Evolutionary conservation across 441 rosid genomes (phyloP).

Genomic region (Gossypium schwendimanii): DNA sequence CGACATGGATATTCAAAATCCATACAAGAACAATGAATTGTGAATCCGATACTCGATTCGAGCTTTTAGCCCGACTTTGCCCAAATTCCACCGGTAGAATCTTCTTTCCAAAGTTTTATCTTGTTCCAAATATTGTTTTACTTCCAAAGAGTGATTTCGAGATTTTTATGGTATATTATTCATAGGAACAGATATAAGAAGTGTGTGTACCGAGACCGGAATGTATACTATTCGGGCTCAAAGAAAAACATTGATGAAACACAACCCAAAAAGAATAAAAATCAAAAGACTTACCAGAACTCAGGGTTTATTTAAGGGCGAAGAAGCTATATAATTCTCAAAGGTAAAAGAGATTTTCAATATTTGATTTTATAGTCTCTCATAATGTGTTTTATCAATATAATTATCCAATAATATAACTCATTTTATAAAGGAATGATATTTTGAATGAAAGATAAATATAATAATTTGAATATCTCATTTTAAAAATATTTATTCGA

Average conservation of each 20-base stretch:
- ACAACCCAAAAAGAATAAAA: too few species aligned
- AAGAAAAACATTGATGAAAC: constrained; percentile 18
- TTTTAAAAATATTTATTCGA: too few species aligned
- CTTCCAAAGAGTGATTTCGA: background rate
- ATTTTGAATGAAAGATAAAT: too few species aligned
- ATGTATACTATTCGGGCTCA: constrained; percentile 82
- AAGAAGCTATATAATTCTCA: too few species aligned
- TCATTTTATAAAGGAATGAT: too few species aligned
- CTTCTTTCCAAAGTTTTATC: background rate
- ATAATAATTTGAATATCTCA: too few species aligned
- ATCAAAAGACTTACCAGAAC: too few species aligned
- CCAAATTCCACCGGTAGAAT: constrained; percentile 80
- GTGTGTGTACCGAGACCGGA: constrained; percentile 97
- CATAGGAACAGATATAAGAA: constrained; percentile 87
- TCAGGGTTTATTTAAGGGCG: too few species aligned
- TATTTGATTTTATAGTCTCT: too few species aligned
- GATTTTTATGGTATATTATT: background rate
- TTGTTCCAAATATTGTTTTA: background rate
- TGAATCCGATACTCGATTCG: constrained; percentile 40
- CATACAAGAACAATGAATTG: background rate
- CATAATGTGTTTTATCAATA: too few species aligned
- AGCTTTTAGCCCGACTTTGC: constrained; percentile 93
- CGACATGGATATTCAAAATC: background rate
- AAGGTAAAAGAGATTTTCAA: too few species aligned
- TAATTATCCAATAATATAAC: too few species aligned